These are phyloP conservation scores for Calonectria hawksworthii DNA, from an alignment of 2,329 filamentous ascomycete species.

Conservation along the genomic window DNA sequence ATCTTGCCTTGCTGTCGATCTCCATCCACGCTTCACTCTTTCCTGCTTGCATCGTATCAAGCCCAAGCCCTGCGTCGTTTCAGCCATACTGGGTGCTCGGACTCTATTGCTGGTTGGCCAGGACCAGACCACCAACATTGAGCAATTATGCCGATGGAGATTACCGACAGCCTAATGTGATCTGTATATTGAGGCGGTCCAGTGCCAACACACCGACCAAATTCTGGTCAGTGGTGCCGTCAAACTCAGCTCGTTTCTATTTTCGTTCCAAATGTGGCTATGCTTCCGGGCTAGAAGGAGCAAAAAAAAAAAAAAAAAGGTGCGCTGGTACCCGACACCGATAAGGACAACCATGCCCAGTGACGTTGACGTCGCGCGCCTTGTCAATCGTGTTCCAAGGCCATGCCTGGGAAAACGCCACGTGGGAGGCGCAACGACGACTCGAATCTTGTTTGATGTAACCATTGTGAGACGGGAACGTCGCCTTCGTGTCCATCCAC, in stretches of 20 bases:
- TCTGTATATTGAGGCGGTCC: background rate
- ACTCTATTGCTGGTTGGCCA: background rate
- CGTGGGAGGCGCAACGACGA: background rate
- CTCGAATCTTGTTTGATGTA: background rate
- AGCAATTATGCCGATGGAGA: background rate
- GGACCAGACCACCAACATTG: background rate
- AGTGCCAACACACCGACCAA: background rate
- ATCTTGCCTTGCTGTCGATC: slow-evolving; percentile 19
- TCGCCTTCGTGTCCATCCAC: background rate
- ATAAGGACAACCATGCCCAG: slow-evolving; percentile 6
- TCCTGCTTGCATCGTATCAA: slow-evolving; percentile 17
- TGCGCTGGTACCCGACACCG: background rate
- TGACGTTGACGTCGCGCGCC: background rate
- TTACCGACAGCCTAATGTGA: background rate
- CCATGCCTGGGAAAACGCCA: background rate
- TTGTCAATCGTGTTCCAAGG: background rate
- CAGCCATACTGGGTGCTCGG: slow-evolving; percentile 20
- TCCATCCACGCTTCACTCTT: background rate
- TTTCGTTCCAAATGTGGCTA: slow-evolving; percentile 11
- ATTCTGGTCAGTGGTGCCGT: slow-evolving; percentile 5
- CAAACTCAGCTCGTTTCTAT: slow-evolving; percentile 5
- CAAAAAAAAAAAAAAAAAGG: background rate
- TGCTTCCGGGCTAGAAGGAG: slow-evolving; percentile 1
- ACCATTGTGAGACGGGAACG: background rate
- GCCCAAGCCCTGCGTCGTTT: slow-evolving; percentile 22